These are phyloP conservation scores for Chytridium lagenaria DNA, from an alignment of 371 early-diverging fungal species.

Conservation along the genomic window DNA sequence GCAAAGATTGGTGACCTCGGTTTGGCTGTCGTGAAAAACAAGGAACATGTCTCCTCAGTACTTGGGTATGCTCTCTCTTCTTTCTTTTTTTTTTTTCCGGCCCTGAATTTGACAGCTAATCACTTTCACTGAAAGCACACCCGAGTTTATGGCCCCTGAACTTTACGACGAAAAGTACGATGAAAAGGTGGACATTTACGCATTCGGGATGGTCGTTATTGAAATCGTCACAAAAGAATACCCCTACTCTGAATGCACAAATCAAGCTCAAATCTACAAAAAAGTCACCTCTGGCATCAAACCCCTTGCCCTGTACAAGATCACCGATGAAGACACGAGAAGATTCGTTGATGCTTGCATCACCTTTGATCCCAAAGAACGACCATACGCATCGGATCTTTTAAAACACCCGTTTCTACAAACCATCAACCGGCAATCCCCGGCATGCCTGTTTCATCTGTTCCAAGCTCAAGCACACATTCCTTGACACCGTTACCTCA, in stretches of 20 bases:
- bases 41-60: constrained; percentile 67
- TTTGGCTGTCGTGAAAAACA: constrained; percentile 67
- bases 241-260: constrained; percentile 88
- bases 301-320: constrained; percentile 56
- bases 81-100: constrained; percentile 26
- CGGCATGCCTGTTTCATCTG: neutral
- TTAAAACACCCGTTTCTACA: constrained; percentile 51
- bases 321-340: constrained; percentile 58
- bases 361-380: constrained; percentile 43
- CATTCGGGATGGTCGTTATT: constrained; percentile 88
- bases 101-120: neutral
- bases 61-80: constrained; percentile 54
- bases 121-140: constrained; percentile 64
- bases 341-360: constrained; percentile 66
- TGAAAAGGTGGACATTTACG: constrained; percentile 90
- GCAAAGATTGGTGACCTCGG: constrained; percentile 94
- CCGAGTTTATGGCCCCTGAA: constrained; percentile 93
- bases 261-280: constrained; percentile 85
- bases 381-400: constrained; percentile 58
- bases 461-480: constrained; percentile 1
- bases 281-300: constrained; percentile 78
- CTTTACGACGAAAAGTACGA: constrained; percentile 90
- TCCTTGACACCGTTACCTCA: constrained; percentile 5
- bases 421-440: neutral
- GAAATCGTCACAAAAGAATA: constrained; percentile 91